Percentiles rank a stretch among this genome's conserved stretches.
phyloP scores from a whole-genome alignment of 306 rosid species.

The Boehmeria nivea region DNA sequence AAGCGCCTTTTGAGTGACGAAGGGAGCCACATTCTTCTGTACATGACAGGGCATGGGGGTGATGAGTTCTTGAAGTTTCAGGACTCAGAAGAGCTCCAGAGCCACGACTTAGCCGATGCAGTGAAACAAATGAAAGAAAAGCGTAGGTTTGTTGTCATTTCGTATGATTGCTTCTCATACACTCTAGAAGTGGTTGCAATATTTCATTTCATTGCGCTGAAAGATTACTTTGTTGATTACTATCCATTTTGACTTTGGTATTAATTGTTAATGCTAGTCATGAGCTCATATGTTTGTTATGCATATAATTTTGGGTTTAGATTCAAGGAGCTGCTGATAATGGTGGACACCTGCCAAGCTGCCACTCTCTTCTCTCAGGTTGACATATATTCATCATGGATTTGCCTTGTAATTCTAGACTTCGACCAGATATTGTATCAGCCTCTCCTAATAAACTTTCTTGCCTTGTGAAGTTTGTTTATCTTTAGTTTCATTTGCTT shows the following conservation, averaged over 20 bases:
- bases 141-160: conserved; percentile 72
- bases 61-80: conserved; percentile 96
- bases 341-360: conserved; percentile 99
- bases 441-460: too few species aligned
- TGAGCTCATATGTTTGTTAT: conserved; percentile 22
- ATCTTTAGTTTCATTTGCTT: too few species aligned
- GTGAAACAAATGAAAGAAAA: conserved; percentile 98
- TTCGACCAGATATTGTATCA: neutral
- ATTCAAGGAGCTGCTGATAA: conserved; percentile 96
- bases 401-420: neutral
- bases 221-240: neutral
- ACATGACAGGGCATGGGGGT: conserved; percentile 99
- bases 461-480: too few species aligned
- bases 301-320: conserved; percentile 34
- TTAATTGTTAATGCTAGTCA: neutral
- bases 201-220: neutral
- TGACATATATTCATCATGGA: neutral
- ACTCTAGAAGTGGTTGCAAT: too few species aligned
- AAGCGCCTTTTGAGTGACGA: conserved; percentile 94
- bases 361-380: conserved; percentile 95
- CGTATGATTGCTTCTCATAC: too few species aligned
- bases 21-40: conserved; percentile 93
- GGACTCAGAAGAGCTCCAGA: conserved; percentile 96
- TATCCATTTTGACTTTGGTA: conserved; percentile 11
- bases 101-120: conserved; percentile 98